A percentile compares a stretch with the other conserved stretches of the same genome.
These are phyloP conservation scores for Physcomitrellopsis africana DNA, from an alignment of 225 moss, liverwort and hornwort genomes.

Conservation along the genomic window DNA sequence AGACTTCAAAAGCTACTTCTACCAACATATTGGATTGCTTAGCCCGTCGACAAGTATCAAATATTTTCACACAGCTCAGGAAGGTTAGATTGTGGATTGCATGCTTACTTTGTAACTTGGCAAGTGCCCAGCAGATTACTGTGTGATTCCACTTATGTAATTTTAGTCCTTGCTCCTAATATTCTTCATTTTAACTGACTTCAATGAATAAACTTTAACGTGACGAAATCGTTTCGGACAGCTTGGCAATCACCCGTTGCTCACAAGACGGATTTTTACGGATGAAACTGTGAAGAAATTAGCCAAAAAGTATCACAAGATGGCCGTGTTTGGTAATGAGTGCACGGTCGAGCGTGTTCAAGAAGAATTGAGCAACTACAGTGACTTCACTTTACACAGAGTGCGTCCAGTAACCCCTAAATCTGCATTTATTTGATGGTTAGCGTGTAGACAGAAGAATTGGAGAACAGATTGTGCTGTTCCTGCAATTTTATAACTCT, in stretches of 20 bases:
- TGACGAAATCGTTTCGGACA: background rate
- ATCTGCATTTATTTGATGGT: too few species aligned
- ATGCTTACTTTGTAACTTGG: background rate
- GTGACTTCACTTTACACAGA: constrained; percentile 14
- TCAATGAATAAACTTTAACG: too few species aligned
- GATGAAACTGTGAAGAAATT: background rate
- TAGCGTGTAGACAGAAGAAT: too few species aligned
- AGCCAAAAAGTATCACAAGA: background rate
- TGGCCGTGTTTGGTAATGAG: background rate
- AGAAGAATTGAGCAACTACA: accelerated
- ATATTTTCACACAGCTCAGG: constrained; percentile 91
- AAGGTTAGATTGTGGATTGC: constrained; percentile 52
- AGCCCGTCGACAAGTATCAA: constrained; percentile 86
- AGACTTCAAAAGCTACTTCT: constrained; percentile 54
- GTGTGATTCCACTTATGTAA: background rate
- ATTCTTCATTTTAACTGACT: too few species aligned
- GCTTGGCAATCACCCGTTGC: background rate
- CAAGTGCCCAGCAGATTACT: background rate
- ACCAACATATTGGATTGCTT: constrained; percentile 54
- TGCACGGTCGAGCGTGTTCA: background rate
- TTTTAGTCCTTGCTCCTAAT: background rate
- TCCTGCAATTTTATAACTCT: too few species aligned
- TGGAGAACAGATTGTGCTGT: too few species aligned
- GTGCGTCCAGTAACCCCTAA: background rate
- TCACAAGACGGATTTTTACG: background rate